phyloP scores from a whole-genome alignment of 768 basidiomycete genomes.

The Psilocybe cyanescens region DNA sequence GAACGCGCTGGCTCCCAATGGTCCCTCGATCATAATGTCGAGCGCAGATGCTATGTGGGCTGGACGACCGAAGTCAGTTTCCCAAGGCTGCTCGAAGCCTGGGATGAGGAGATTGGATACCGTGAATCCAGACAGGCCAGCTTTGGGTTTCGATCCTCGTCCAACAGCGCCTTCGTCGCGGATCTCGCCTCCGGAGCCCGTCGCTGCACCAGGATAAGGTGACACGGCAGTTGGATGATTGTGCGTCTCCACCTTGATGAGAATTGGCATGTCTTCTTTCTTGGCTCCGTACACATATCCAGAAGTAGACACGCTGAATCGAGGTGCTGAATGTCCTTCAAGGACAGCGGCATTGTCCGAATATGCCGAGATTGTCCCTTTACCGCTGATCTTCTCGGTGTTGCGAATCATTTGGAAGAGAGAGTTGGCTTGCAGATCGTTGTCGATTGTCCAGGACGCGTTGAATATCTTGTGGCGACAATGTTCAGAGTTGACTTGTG shows the following conservation, averaged over 20 bases:
- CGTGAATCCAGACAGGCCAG: constrained; percentile 91
- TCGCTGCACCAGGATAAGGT: constrained; percentile 97
- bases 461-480: constrained; percentile 99
- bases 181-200: constrained; percentile 98
- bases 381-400: constrained; percentile 77
- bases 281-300: constrained; percentile 56
- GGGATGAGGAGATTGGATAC: constrained; percentile 94
- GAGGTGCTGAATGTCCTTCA: constrained; percentile 72
- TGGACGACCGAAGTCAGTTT: constrained; percentile 90
- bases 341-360: constrained; percentile 98
- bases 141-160: constrained; percentile 94
- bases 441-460: constrained; percentile 93
- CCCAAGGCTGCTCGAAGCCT: constrained; percentile 93
- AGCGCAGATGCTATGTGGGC: constrained; percentile 89
- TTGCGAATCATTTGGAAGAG: constrained; percentile 98
- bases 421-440: constrained; percentile 60
- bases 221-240: constrained; percentile 99
- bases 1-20: constrained; percentile 93
- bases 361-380: constrained; percentile 93
- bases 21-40: constrained; percentile 97
- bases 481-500: constrained; percentile 99
- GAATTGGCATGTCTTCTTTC: constrained; percentile 80
- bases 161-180: constrained; percentile 98
- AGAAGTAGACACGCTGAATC: constrained; percentile 60
- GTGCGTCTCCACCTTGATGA: constrained; percentile 98